Conservation (phyloP, 176 grass and related monocot genomes). For the Cenchrus fungigraminus region DNA sequence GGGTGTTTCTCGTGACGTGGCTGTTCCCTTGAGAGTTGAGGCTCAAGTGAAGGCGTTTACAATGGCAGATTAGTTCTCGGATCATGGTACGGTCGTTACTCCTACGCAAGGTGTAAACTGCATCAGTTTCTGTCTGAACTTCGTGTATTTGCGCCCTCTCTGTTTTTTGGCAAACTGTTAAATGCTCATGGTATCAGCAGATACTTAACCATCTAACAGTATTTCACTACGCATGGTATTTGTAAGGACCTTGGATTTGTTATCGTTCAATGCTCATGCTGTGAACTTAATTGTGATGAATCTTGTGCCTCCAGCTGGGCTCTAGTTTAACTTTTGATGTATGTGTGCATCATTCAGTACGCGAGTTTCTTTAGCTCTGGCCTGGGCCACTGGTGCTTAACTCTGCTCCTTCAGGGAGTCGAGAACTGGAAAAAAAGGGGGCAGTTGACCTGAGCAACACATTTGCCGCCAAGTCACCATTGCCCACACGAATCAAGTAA, state of each 20-base stretch:
- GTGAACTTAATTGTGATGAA: background rate
- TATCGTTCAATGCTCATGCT: background rate
- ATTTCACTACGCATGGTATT: background rate
- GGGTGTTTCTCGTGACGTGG: slow-evolving; percentile 21
- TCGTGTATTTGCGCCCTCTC: background rate
- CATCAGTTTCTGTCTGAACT: background rate
- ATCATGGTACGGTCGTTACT: background rate
- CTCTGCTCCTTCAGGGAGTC: too few relatives aligned
- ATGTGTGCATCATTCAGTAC: background rate
- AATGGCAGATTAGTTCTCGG: background rate
- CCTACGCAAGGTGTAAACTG: background rate
- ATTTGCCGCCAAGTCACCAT: too few relatives aligned
- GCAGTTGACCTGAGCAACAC: too few relatives aligned
- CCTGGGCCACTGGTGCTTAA: too few relatives aligned
- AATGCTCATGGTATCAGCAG: background rate
- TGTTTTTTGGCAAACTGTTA: too few relatives aligned
- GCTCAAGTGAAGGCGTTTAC: background rate
- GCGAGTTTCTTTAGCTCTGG: too few relatives aligned
- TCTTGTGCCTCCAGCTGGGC: background rate
- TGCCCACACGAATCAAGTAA: too few relatives aligned
- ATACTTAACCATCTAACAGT: background rate
- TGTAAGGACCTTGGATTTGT: background rate
- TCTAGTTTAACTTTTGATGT: background rate
- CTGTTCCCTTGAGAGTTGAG: slow-evolving; percentile 16
- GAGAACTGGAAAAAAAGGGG: too few relatives aligned